Percentiles rank a stretch among this genome's conserved stretches.
Conservation (phyloP, 768 basidiomycete genomes). For the Auricularia heimuer region DNA sequence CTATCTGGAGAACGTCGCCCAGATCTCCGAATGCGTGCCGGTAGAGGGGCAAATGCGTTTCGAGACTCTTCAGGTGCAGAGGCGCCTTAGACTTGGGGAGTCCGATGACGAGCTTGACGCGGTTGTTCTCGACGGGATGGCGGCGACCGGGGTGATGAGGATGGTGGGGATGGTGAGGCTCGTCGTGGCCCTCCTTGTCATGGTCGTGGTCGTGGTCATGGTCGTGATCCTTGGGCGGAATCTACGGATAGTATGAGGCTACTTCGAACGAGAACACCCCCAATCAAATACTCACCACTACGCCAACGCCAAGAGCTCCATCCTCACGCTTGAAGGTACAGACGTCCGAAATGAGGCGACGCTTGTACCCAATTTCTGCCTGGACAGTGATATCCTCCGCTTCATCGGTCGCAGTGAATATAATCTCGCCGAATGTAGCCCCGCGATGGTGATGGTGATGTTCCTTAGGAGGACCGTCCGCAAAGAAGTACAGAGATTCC, state of each 20-base stretch:
- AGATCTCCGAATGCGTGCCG: neutral
- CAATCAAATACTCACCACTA: neutral
- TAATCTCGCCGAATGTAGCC: neutral
- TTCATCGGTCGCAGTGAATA: neutral
- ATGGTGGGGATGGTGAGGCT: neutral
- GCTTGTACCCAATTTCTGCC: neutral
- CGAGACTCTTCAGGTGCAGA: neutral
- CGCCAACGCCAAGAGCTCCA: neutral
- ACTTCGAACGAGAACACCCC: neutral
- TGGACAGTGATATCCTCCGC: neutral
- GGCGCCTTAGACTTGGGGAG: neutral
- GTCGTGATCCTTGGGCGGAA: neutral
- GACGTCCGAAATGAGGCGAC: neutral
- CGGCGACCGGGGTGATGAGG: neutral
- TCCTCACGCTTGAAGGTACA: slow-evolving; percentile 1
- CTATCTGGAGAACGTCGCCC: neutral
- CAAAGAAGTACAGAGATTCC: neutral
- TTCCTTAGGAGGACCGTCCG: neutral
- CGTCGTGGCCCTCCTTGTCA: neutral
- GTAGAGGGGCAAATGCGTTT: neutral
- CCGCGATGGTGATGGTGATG: neutral
- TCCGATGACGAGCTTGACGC: neutral
- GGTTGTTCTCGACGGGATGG: neutral
- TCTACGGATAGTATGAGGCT: neutral
- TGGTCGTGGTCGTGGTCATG: neutral